Conservation (phyloP, 2,329 filamentous ascomycete genomes). For the Aspergillus thermomutatus region DNA sequence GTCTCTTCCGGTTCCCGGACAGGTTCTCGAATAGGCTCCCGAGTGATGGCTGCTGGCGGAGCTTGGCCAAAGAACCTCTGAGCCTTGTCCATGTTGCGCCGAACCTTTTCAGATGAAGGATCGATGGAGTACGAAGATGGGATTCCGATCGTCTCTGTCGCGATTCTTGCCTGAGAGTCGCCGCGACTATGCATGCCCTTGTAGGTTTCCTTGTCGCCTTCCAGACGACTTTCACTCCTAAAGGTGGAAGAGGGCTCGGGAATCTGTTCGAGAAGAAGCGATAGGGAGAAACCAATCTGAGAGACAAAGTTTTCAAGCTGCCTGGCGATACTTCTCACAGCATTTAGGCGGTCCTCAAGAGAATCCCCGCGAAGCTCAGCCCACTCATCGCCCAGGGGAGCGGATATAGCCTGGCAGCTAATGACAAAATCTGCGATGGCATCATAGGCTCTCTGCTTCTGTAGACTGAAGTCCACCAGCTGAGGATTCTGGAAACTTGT, state of each 20-base stretch:
- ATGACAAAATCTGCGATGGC: conserved; percentile 85
- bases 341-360: conserved; percentile 78
- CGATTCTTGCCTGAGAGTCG: conserved; percentile 38
- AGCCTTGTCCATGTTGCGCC: conserved; percentile 46
- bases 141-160: conserved; percentile 42
- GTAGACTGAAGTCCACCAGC: conserved; percentile 77
- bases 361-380: conserved; percentile 86
- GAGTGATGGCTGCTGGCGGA: conserved; percentile 37
- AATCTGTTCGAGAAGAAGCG: conserved; percentile 80
- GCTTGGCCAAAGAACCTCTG: conserved; percentile 48
- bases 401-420: conserved; percentile 85
- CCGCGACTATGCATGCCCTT: conserved; percentile 25
- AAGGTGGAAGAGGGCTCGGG: conserved; percentile 51
- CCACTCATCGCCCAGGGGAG: conserved; percentile 93
- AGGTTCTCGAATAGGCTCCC: conserved; percentile 39
- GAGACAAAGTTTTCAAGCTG: conserved; percentile 83
- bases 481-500: conserved; percentile 80
- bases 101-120: conserved; percentile 36
- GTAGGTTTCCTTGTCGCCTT: conserved; percentile 23
- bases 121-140: conserved; percentile 41
- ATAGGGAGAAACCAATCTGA: conserved; percentile 82
- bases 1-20: conserved; percentile 65
- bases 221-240: conserved; percentile 38
- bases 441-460: conserved; percentile 93
- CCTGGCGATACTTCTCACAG: conserved; percentile 71